Evolutionary conservation across 768 basidiomycete genomes (phyloP).

Genomic region (Tricholomella constricta): DNA sequence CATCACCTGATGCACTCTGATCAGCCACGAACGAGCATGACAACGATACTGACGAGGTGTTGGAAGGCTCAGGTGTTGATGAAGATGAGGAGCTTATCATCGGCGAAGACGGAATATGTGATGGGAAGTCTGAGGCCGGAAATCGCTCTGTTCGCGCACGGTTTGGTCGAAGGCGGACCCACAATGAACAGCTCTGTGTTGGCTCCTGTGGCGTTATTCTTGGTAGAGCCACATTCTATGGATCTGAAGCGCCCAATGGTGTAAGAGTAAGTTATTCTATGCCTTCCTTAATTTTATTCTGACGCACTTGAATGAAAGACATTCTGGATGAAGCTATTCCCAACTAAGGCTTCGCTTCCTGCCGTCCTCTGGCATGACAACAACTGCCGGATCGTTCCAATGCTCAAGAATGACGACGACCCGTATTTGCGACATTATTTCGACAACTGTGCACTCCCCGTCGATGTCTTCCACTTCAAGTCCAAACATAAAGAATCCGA

Average conservation of each 20-base stretch:
- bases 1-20: too few relatives aligned
- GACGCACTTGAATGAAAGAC: too few relatives aligned
- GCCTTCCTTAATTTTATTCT: background rate
- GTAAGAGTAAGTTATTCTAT: constrained; percentile 17
- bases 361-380: background rate
- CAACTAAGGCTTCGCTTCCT: constrained; percentile 8
- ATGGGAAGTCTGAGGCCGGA: constrained; percentile 11
- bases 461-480: too few relatives aligned
- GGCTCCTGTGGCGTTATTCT: constrained; percentile 33
- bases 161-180: constrained; percentile 30
- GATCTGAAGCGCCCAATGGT: constrained; percentile 24
- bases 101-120: background rate
- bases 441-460: constrained; percentile 27
- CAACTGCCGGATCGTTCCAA: background rate
- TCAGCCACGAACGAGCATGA: too few relatives aligned
- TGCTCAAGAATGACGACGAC: background rate
- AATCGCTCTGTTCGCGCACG: constrained; percentile 23
- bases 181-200: constrained; percentile 36
- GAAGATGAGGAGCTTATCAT: constrained; percentile 8
- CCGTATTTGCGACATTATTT: constrained; percentile 11
- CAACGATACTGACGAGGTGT: background rate
- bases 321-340: background rate
- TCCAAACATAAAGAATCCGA: too few relatives aligned
- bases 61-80: constrained; percentile 5
- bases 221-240: constrained; percentile 28